Percentiles rank a stretch among this genome's conserved stretches.
These are phyloP conservation scores for Cornus kousa DNA, from an alignment of 148 eudicot species.

Conservation along the genomic window DNA sequence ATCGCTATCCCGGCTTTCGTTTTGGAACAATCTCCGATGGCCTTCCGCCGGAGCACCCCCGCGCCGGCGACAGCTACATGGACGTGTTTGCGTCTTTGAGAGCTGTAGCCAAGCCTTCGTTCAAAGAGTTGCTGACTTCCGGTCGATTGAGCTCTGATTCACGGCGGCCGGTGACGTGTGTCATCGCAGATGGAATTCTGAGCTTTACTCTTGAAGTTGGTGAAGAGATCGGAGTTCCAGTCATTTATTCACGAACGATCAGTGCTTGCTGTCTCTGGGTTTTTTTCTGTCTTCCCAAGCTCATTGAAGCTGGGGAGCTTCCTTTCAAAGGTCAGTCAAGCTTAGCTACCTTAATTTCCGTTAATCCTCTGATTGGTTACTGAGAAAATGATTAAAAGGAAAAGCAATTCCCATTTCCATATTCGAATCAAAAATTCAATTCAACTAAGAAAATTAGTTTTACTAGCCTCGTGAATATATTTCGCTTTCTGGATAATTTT, in stretches of 20 bases:
- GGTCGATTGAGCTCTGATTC: constrained; percentile 2
- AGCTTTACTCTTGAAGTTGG: constrained; percentile 27
- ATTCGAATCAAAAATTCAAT: too few relatives aligned
- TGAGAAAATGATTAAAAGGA: neutral
- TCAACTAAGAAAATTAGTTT: too few relatives aligned
- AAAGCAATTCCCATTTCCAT: neutral
- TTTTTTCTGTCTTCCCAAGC: constrained; percentile 25
- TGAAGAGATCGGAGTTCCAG: constrained; percentile 21
- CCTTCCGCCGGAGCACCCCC: constrained; percentile 28
- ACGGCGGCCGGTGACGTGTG: constrained; percentile 18
- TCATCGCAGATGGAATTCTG: constrained; percentile 35
- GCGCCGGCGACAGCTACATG: constrained; percentile 10
- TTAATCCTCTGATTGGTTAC: neutral
- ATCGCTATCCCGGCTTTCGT: constrained; percentile 15
- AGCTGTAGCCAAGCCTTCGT: constrained; percentile 6
- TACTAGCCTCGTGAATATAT: too few relatives aligned
- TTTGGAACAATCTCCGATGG: constrained; percentile 34
- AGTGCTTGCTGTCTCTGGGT: constrained; percentile 29
- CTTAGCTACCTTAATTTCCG: neutral
- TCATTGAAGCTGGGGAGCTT: constrained; percentile 38
- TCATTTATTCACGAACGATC: constrained; percentile 19
- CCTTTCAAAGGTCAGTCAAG: constrained; percentile 32
- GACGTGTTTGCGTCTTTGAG: constrained; percentile 21
- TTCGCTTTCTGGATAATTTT: too few relatives aligned
- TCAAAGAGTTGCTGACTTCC: constrained; percentile 25